phyloP scores from a whole-genome alignment of 192 early-diverging fungal genomes.

The Coemansia sp. region DNA sequence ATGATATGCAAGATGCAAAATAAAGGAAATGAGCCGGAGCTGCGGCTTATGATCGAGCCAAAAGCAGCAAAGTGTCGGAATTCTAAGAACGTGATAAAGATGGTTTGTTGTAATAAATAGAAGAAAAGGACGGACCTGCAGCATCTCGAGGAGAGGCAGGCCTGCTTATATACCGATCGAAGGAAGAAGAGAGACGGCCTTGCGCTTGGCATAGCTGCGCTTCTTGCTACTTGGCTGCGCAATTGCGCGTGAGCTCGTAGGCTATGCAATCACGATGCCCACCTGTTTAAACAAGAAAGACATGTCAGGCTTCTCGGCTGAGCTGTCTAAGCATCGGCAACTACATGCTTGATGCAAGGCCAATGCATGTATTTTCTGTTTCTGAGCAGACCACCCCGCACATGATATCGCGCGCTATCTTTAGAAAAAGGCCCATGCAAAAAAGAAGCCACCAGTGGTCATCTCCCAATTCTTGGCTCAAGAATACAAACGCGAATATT shows the following conservation, averaged over 20 bases:
- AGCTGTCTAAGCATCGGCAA: neutral
- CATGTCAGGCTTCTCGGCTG: neutral
- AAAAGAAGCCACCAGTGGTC: conserved; percentile 8
- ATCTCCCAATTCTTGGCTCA: conserved; percentile 10
- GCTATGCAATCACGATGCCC: neutral
- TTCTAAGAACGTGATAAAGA: neutral
- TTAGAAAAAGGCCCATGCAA: conserved; percentile 9
- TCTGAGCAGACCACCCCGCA: conserved; percentile 12
- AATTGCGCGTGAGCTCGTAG: conserved; percentile 7
- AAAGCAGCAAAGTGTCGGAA: conserved; percentile 2
- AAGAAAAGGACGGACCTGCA: neutral
- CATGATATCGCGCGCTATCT: conserved; percentile 15
- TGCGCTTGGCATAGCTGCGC: neutral
- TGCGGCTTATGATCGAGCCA: conserved; percentile 7
- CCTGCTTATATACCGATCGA: conserved; percentile 11
- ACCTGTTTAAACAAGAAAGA: neutral
- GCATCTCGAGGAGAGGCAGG: neutral
- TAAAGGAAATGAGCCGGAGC: conserved; percentile 1
- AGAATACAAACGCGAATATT: neutral
- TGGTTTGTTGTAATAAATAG: neutral
- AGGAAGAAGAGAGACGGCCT: neutral
- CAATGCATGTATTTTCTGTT: neutral
- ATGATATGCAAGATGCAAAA: conserved; percentile 8
- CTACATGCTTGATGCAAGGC: conserved; percentile 2
- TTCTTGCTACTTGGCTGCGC: conserved; percentile 7